Evolutionary conservation across 2,329 filamentous ascomycete genomes (phyloP).

Genomic region (Colletotrichum chlorophyti): DNA sequence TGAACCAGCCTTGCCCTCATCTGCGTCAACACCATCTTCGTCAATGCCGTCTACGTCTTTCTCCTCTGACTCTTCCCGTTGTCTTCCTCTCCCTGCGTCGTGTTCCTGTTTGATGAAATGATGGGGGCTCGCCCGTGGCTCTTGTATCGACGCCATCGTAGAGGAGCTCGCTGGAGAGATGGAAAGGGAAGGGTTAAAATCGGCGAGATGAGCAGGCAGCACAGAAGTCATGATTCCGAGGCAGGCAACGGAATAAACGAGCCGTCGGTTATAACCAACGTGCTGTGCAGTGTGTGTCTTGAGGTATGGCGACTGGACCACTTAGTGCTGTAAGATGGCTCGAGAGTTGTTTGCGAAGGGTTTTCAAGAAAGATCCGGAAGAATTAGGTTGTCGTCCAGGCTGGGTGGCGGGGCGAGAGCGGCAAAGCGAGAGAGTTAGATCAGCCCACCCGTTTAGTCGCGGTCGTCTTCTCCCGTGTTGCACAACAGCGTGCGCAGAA

Average conservation of each 20-base stretch:
- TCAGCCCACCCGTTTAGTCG: not conserved
- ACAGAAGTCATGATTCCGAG: conserved; percentile 48
- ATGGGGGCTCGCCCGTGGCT: conserved; percentile 43
- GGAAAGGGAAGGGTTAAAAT: conserved; percentile 46
- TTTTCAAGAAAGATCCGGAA: not conserved
- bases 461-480: not conserved
- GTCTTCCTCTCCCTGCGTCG: conserved; percentile 46
- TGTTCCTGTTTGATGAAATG: conserved; percentile 49
- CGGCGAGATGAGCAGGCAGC: conserved; percentile 45
- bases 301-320: not conserved
- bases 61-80: conserved; percentile 49
- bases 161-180: conserved; percentile 46
- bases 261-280: conserved; percentile 3
- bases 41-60: conserved; percentile 50
- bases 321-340: not conserved
- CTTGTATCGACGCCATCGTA: conserved; percentile 51
- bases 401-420: not conserved
- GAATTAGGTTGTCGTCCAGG: not conserved
- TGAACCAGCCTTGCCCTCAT: conserved; percentile 52
- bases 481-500: conserved; percentile 9
- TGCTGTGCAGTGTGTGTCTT: not conserved
- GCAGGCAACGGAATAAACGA: not conserved
- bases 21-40: conserved; percentile 45
- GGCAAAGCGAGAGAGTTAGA: not conserved
- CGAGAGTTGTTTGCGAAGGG: not conserved